Conservation (phyloP, 2,329 filamentous ascomycete species). For the Paecilomyces sp. region DNA sequence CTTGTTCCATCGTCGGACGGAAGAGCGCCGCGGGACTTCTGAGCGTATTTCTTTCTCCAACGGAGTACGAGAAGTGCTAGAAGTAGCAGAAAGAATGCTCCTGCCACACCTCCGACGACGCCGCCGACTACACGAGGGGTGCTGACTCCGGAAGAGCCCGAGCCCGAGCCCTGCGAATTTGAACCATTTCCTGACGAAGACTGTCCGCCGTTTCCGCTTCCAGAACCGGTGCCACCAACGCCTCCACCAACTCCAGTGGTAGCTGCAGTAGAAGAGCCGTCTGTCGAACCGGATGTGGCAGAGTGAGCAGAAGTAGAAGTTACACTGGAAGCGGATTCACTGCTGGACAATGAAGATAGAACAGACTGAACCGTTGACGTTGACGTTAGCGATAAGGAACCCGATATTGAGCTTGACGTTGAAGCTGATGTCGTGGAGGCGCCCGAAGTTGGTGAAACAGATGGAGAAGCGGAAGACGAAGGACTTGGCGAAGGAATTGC, state of each 20-base stretch:
- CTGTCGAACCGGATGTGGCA: background rate
- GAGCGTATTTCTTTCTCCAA: conserved; percentile 9
- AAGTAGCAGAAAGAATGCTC: conserved; percentile 47
- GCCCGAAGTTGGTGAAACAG: background rate
- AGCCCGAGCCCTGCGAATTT: conserved; percentile 5
- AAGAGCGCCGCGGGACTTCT: conserved; percentile 14
- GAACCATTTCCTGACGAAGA: conserved; percentile 1
- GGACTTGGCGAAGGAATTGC: background rate
- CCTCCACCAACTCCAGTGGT: background rate
- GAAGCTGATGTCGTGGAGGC: background rate
- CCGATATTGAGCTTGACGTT: background rate
- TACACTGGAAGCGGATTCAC: background rate
- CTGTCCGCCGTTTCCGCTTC: background rate
- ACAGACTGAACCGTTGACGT: background rate
- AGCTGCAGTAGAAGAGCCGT: background rate
- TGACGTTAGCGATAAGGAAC: background rate
- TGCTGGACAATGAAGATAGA: background rate
- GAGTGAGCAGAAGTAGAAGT: background rate
- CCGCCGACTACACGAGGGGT: conserved; percentile 54
- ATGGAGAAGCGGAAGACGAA: background rate
- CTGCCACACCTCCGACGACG: conserved; percentile 56
- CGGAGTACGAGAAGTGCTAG: conserved; percentile 18
- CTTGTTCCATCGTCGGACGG: conserved; percentile 17
- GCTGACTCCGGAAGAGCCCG: conserved; percentile 18
- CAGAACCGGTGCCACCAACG: background rate